Evolutionary conservation across 73 alveolate species (phyloP), one percentile per base, ranked within the genome.

Genomic region (Tetrahymena elliotti): DNA sequence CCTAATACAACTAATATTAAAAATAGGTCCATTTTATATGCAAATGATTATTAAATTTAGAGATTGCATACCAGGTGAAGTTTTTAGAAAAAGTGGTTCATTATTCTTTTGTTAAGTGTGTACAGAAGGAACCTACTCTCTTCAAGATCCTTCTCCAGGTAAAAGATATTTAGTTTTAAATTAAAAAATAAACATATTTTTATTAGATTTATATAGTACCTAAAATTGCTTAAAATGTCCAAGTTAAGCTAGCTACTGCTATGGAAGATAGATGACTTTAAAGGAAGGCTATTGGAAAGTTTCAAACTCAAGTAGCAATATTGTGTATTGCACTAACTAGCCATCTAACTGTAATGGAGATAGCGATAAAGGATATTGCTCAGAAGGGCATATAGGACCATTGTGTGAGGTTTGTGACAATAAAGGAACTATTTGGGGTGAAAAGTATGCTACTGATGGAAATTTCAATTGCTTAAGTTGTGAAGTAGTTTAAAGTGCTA

Each of bases 371-470:
- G 38, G 92, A 8, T 94, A 93, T 15, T 94, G 96, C 13, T 24
- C 18, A 22, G 54, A 33, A 7, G 96, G 96, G 11, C 96, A 94
- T 94, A 83, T 94, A 11, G 96, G 96, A 7, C 94, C 96, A 4
- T 94, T 94, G 52, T 94, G 96, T 83, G 96, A 94, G 15, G 92
- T 40, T 27, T 94, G 96, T 84, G 96, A 94, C 41, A 83, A 83
- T 6, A 83, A 94, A 20, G 82, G 93, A 33, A 16, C 11, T 9
- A 24, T 37, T 53, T 93, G 96, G 34, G 33, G 93, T 22, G 94
- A 93, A 83, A 4, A 33, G 33, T 94, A 92, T 41, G 88, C 96
- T n/a, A 53, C 93, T 7, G 93, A 93, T 83, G 94, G 94, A 4
- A 40, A 31, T 27, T 94, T 83, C 52, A 83, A 94, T 83, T 94